Conservation (phyloP, 768 basidiomycete genomes). For the Dictyophora rubrovolvata region DNA sequence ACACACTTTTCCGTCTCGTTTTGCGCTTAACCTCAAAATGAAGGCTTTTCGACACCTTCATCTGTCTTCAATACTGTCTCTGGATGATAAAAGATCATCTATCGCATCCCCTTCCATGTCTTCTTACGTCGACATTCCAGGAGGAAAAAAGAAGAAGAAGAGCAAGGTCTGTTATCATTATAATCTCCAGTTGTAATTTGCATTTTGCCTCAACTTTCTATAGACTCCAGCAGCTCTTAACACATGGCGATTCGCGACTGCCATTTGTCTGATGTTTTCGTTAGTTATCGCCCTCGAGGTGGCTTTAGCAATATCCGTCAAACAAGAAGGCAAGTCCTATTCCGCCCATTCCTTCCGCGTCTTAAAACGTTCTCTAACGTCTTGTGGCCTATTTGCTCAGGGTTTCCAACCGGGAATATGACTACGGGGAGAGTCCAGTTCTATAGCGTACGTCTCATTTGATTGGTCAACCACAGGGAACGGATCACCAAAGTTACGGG, state of each 20-base stretch:
- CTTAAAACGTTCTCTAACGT: not conserved
- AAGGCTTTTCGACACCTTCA: not conserved
- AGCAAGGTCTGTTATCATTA: not conserved
- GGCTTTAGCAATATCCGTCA: conserved; percentile 32
- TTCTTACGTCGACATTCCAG: not conserved
- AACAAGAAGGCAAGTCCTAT: conserved; percentile 29
- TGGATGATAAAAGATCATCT: no score
- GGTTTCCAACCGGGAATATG: conserved; percentile 1
- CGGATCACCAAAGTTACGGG: not conserved
- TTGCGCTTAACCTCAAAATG: not conserved
- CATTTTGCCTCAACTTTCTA: not conserved
- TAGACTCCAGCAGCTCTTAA: conserved; percentile 6
- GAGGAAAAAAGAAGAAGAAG: not conserved
- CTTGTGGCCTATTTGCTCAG: conserved; percentile 45
- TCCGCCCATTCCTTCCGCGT: not conserved
- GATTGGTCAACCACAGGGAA: not conserved
- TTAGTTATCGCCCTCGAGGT: conserved; percentile 40
- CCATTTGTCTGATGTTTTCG: conserved; percentile 26
- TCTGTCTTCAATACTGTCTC: not conserved
- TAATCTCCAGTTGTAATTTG: not conserved
- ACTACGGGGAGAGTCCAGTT: not conserved
- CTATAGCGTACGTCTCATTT: not conserved
- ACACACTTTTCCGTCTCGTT: not conserved
- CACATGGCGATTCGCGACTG: conserved; percentile 4
- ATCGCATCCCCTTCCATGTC: not conserved